phyloP scores from a whole-genome alignment of 176 grass and related monocot genomes.

The sorghum (Sorghum bicolor) region Sorghum_bicolor_NCBIv3 NC_012870.2:19046501-19047000 shows the following conservation, averaged over 20 bases:
- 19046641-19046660: constrained; percentile 26
- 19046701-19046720: neutral
- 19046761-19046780: neutral
- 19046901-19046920: constrained; percentile 1
- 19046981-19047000: neutral
- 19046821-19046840: neutral
- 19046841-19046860: constrained; percentile 24
- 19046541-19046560: neutral
- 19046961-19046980: neutral
- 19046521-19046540: neutral
- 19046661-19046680: constrained; percentile 5
- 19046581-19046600: neutral
- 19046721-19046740: constrained; percentile 20
- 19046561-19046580: neutral
- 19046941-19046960: neutral
- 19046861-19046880: constrained; percentile 24
- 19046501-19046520: neutral
- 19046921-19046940: neutral
- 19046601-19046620: neutral
- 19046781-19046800: neutral
- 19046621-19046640: constrained; percentile 14
- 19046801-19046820: neutral
- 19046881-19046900: neutral
- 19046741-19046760: constrained; percentile 18
- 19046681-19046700: constrained; percentile 18